Evolutionary conservation across 2,329 filamentous ascomycete genomes (phyloP).

Genomic region (Chaetothyriales sp.): DNA sequence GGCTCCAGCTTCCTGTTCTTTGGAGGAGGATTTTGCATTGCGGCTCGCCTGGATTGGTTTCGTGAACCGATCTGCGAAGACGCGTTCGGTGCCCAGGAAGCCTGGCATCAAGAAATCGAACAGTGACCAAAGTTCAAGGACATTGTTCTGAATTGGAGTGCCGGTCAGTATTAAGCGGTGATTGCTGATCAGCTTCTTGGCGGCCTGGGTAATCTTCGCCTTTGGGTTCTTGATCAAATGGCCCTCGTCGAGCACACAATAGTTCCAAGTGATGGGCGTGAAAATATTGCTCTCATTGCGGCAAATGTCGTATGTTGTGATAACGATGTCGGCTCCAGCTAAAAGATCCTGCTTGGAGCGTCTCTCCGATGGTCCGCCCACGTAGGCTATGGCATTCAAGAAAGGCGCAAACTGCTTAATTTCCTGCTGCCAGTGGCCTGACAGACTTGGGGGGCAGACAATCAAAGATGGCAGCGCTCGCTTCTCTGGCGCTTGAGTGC

Average conservation of each 20-base stretch:
- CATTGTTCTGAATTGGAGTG: slow-evolving; percentile 96
- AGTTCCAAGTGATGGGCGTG: slow-evolving; percentile 81
- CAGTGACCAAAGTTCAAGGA: slow-evolving; percentile 89
- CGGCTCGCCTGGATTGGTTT: slow-evolving; percentile 91
- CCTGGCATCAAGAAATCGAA: slow-evolving; percentile 99
- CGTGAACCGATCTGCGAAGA: slow-evolving; percentile 89
- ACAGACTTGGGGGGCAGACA: slow-evolving; percentile 88
- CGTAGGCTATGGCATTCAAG: slow-evolving; percentile 76
- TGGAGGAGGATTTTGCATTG: slow-evolving; percentile 92
- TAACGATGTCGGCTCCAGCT: slow-evolving; percentile 72
- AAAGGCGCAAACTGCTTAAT: slow-evolving; percentile 93
- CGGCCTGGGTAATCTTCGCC: slow-evolving; percentile 85
- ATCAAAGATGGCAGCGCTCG: slow-evolving; percentile 79
- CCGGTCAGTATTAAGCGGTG: slow-evolving; percentile 92
- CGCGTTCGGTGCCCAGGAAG: slow-evolving; percentile 88
- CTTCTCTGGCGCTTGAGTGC: slow-evolving; percentile 64
- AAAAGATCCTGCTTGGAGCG: slow-evolving; percentile 56
- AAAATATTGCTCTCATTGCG: slow-evolving; percentile 87
- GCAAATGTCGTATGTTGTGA: slow-evolving; percentile 96
- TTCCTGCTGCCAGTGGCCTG: slow-evolving; percentile 97
- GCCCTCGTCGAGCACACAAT: slow-evolving; percentile 90
- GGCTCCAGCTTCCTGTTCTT: slow-evolving; percentile 93
- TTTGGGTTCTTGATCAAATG: slow-evolving; percentile 98
- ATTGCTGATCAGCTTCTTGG: slow-evolving; percentile 80
- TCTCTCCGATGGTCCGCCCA: slow-evolving; percentile 74